These are phyloP conservation scores for Arxiozyma bovina DNA, from an alignment of 1,139 yeast genomes.

Conservation along the genomic window DNA sequence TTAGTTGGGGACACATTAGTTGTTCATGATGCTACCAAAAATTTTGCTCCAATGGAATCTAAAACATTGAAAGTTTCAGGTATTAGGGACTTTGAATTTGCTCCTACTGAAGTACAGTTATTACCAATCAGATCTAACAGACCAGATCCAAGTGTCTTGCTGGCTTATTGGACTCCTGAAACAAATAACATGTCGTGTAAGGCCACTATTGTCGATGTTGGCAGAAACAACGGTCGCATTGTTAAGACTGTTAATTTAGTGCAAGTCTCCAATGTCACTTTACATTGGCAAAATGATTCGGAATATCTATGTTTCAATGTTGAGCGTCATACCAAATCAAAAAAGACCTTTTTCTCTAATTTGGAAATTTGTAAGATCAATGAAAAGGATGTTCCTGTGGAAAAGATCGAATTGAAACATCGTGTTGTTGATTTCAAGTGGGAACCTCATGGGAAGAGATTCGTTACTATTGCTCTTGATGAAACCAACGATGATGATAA, in stretches of 20 bases:
- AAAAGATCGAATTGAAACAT: conserved; percentile 86
- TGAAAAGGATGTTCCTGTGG: conserved; percentile 91
- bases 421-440: conserved; percentile 83
- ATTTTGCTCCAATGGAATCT: conserved; percentile 68
- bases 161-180: conserved; percentile 98
- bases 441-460: conserved; percentile 91
- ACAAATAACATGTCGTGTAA: conserved; percentile 87
- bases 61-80: conserved; percentile 80
- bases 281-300: conserved; percentile 93
- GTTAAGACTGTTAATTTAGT: conserved; percentile 87
- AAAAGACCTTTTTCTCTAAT: conserved; percentile 84
- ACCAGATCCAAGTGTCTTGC: conserved; percentile 43
- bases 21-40: conserved; percentile 65
- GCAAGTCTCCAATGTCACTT: conserved; percentile 84
- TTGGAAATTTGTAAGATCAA: conserved; percentile 82
- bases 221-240: conserved; percentile 55
- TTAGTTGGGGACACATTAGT: conserved; percentile 90
- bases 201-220: conserved; percentile 84
- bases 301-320: conserved; percentile 86
- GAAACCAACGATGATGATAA: conserved; percentile 48
- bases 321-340: conserved; percentile 93
- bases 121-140: conserved; percentile 41
- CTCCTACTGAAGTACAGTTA: conserved; percentile 77
- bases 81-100: conserved; percentile 87
- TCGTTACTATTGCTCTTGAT: conserved; percentile 62